Evolutionary conservation across 352 stramenopile genomes (phyloP).

Genomic region (Globisporangium polare): DNA sequence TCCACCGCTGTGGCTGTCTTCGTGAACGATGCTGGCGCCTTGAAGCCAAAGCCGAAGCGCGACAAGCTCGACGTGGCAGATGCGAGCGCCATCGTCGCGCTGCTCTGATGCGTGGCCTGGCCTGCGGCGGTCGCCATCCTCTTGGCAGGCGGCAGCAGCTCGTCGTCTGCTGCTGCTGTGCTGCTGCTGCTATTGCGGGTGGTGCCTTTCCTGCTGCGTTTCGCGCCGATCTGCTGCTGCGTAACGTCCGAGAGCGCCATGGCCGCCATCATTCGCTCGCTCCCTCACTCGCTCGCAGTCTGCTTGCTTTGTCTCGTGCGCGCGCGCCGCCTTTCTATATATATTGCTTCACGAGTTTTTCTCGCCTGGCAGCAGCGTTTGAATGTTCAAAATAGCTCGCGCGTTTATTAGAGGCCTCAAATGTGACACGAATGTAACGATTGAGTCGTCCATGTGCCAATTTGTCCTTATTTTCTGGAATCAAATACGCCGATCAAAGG

Average conservation of each 20-base stretch:
- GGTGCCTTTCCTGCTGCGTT: constrained; percentile 13
- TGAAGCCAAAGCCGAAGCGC: constrained; percentile 39
- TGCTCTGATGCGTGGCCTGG: constrained; percentile 7
- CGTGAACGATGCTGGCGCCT: constrained; percentile 6
- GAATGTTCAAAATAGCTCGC: constrained; percentile 2
- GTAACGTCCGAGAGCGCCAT: constrained; percentile 11
- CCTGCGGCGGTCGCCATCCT: constrained; percentile 11
- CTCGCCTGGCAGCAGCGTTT: neutral
- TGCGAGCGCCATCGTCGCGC: constrained; percentile 6
- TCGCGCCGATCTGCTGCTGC: constrained; percentile 10
- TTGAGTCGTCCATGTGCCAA: no score
- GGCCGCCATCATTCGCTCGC: neutral
- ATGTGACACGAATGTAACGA: no score
- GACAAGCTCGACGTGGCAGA: neutral
- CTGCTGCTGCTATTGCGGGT: constrained; percentile 5
- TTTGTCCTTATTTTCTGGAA: no score
- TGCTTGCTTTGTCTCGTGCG: constrained; percentile 1
- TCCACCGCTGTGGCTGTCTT: constrained; percentile 7
- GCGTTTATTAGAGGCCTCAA: neutral
- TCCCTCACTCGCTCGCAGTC: neutral
- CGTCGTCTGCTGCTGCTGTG: constrained; percentile 1
- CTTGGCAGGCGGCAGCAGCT: constrained; percentile 6
- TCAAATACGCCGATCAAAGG: no score
- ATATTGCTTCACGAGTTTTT: constrained; percentile 20
- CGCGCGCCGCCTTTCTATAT: constrained; percentile 10